Conservation (phyloP, 306 rosid species). For the Ochetophila trinervis region DNA sequence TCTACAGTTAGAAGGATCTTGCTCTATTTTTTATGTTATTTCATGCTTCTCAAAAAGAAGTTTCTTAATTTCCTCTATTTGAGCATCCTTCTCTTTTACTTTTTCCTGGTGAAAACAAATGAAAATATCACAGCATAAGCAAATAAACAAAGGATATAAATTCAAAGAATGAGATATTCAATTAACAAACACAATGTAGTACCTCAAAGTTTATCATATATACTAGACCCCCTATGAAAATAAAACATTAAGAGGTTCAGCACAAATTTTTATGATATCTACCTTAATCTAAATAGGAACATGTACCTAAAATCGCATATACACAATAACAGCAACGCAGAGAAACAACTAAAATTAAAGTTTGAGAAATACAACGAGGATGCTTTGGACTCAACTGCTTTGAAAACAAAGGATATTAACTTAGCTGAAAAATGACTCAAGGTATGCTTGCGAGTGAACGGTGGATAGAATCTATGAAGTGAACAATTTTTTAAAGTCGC, state of each 20-base stretch:
- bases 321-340: too few species aligned
- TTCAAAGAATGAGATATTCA: not conserved
- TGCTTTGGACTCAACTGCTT: too few species aligned
- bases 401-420: too few species aligned
- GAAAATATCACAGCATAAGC: not conserved
- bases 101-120: slow-evolving; percentile 45
- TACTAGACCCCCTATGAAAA: too few species aligned
- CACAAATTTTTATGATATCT: too few species aligned
- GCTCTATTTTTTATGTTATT: slow-evolving; percentile 50
- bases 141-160: not conserved
- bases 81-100: slow-evolving; percentile 61
- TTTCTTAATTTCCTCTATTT: slow-evolving; percentile 51
- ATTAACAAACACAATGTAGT: not conserved
- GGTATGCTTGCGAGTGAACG: not conserved
- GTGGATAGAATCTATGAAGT: too few species aligned
- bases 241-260: too few species aligned
- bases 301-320: too few species aligned
- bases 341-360: too few species aligned
- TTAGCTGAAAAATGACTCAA: too few species aligned
- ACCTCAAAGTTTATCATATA: not conserved
- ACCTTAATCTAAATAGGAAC: too few species aligned
- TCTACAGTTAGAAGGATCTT: slow-evolving; percentile 60
- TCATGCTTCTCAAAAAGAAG: slow-evolving; percentile 55
- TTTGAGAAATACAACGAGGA: too few species aligned
- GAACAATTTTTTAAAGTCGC: not conserved